Percentiles rank a stretch among this genome's conserved stretches.
phyloP scores from a whole-genome alignment of 2,329 filamentous ascomycete genomes.

The Neofusicoccum umdonicola region DNA sequence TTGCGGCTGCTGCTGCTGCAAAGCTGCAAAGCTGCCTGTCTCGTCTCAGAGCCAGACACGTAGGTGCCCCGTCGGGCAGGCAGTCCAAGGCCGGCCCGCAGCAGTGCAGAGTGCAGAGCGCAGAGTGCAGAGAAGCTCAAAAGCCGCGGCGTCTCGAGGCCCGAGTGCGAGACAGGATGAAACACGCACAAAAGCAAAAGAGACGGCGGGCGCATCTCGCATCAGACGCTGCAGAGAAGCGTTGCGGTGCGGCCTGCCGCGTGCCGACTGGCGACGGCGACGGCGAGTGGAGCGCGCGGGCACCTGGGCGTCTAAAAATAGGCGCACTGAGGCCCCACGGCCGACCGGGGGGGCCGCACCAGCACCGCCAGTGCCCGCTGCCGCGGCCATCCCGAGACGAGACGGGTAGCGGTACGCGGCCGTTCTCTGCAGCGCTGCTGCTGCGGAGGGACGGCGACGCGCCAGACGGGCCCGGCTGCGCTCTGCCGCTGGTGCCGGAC shows the following conservation, averaged over 20 bases:
- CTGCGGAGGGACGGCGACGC: too few relatives aligned
- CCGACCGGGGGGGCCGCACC: too few relatives aligned
- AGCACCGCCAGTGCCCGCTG: too few relatives aligned
- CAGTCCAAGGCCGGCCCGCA: not conserved
- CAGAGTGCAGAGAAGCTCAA: not conserved
- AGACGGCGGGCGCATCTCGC: not conserved
- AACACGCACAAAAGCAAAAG: not conserved
- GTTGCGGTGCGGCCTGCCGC: not conserved
- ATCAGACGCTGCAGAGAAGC: not conserved
- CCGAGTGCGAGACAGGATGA: not conserved
- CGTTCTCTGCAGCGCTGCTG: too few relatives aligned
- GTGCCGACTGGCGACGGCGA: too few relatives aligned
- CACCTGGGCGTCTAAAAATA: too few relatives aligned
- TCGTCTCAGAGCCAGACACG: not conserved
- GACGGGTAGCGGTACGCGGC: too few relatives aligned
- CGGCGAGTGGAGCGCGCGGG: too few relatives aligned
- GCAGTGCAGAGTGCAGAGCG: not conserved
- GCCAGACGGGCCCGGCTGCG: too few relatives aligned
- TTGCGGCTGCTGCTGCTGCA: not conserved
- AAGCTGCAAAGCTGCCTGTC: not conserved
- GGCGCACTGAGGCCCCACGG: too few relatives aligned
- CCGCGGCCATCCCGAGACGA: too few relatives aligned
- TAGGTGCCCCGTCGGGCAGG: not conserved
- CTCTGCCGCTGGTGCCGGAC: too few relatives aligned
- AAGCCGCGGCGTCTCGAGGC: not conserved